Evolutionary conservation across 2,329 filamentous ascomycete genomes (phyloP), one percentile per base, ranked within the genome.

Genomic region (Phialophora expanda): DNA sequence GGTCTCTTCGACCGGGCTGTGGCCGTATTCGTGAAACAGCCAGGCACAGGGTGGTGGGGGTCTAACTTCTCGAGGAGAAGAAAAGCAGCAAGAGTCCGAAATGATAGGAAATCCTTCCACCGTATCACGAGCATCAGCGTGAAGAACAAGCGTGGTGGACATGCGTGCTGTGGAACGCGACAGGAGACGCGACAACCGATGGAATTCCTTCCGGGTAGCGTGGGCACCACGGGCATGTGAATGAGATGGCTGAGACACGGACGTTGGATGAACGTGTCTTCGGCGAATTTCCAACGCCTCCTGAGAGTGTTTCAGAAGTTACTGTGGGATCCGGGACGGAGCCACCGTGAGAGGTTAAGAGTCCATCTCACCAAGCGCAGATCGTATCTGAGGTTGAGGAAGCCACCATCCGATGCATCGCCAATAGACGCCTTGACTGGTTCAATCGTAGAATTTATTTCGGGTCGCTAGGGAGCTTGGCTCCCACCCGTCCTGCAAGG

Each of bases 261-360:
- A 28, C 34, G 28, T 34, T 34, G 53, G 53, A 20, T 34, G 53
- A 55, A 20, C 17, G 53, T 12, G 17, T 55, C 53, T 58, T 57
- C 63, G 58, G 44, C 46, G 57, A 51, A 65, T 65, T 61, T 62
- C 53, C 63, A 65, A 62, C 58, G 17, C 32, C 32, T 56, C 59
- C 63, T 65, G 63, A 55, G 58, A 44, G 51, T 48, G 63, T 65
- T 65, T 65, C 63, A 65, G 58, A 65, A 61, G 58, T 32, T 32
- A 50, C 46, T 20, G 20, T 32, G 22, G 14, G 30, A 53, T 54
- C 34, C 14, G 34, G 5, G 5, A 41, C 14, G 34, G 6, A 24
- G 46, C 30, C 30, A 61, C 58, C 46, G 22, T 38, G 58, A 34
- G 28, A n/a, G n/a, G 26, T 4, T 3, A 32, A 4, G 22, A 61